Conservation (phyloP, 495 filamentous ascomycete genomes). For the Hyaloscypha finlandica region DNA sequence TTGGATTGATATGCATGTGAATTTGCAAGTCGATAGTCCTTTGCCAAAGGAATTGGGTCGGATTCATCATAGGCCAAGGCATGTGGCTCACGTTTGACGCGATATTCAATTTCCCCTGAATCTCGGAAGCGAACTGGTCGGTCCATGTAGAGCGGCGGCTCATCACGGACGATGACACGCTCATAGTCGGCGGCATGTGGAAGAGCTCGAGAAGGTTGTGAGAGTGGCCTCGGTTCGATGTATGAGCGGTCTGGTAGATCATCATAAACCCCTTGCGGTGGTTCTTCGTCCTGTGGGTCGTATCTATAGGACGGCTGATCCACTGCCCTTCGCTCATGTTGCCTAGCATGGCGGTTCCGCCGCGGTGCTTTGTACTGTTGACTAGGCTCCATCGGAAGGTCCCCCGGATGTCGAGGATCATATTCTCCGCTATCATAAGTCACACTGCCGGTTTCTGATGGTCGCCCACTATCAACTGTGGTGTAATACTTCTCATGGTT, state of each 20-base stretch:
- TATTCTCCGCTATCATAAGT: slow-evolving; percentile 30
- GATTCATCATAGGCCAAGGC: slow-evolving; percentile 15
- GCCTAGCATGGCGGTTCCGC: background rate
- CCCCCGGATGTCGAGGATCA: slow-evolving; percentile 29
- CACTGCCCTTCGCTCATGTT: background rate
- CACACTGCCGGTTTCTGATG: slow-evolving; percentile 14
- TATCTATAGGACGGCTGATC: slow-evolving; percentile 10
- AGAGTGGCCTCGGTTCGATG: slow-evolving; percentile 13
- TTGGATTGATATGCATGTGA: slow-evolving; percentile 12
- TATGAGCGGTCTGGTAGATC: slow-evolving; percentile 14
- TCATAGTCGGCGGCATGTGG: slow-evolving; percentile 11
- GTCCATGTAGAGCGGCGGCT: slow-evolving; percentile 19
- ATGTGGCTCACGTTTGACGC: slow-evolving; percentile 16
- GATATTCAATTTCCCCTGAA: slow-evolving; percentile 19
- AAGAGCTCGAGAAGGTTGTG: slow-evolving; percentile 5
- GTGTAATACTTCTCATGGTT: slow-evolving; percentile 33
- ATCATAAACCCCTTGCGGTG: background rate
- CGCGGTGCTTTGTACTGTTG: slow-evolving; percentile 1
- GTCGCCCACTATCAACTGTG: slow-evolving; percentile 5
- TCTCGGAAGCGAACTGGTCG: slow-evolving; percentile 21
- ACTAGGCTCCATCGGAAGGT: slow-evolving; percentile 13
- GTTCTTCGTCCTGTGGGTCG: slow-evolving; percentile 10
- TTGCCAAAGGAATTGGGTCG: background rate
- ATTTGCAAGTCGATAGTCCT: slow-evolving; percentile 19
- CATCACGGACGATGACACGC: slow-evolving; percentile 22